Percentiles rank a stretch among this genome's conserved stretches.
Conservation (phyloP, 208 protist species). For the Zelonia costaricensis region DNA sequence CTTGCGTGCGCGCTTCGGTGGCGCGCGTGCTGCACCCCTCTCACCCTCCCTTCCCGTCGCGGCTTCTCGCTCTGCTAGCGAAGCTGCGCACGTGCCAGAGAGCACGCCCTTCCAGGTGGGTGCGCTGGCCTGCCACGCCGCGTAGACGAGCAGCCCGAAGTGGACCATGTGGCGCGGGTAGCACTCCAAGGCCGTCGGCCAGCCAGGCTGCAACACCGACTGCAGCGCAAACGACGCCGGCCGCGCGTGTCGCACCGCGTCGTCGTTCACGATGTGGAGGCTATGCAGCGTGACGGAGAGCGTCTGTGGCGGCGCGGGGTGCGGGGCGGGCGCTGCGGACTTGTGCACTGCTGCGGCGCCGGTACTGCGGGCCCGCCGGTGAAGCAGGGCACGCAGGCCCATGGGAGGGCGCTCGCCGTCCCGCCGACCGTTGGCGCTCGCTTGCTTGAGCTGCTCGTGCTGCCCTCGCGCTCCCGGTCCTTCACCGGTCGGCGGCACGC, state of each 20-base stretch:
- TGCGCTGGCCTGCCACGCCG: slow-evolving; percentile 38
- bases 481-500: background rate
- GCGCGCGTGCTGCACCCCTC: too few relatives aligned
- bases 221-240: slow-evolving; percentile 60
- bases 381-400: slow-evolving; percentile 9
- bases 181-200: slow-evolving; percentile 51
- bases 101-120: background rate
- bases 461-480: background rate
- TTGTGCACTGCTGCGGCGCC: too few relatives aligned
- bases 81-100: background rate
- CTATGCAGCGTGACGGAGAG: slow-evolving; percentile 32
- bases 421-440: background rate
- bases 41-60: background rate
- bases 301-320: background rate
- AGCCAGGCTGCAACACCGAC: slow-evolving; percentile 54
- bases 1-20: too few relatives aligned
- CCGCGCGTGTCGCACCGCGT: slow-evolving; percentile 18
- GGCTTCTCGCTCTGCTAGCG: too few relatives aligned
- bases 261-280: slow-evolving; percentile 53
- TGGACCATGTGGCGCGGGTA: slow-evolving; percentile 82
- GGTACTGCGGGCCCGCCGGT: background rate
- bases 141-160: slow-evolving; percentile 60
- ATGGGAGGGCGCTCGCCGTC: background rate
- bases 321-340: too few relatives aligned
- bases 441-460: background rate